Percentiles rank a stretch among this genome's conserved stretches.
Evolutionary conservation across 768 basidiomycete genomes (phyloP).

Genomic region (Kwoniella dendrophila): DNA sequence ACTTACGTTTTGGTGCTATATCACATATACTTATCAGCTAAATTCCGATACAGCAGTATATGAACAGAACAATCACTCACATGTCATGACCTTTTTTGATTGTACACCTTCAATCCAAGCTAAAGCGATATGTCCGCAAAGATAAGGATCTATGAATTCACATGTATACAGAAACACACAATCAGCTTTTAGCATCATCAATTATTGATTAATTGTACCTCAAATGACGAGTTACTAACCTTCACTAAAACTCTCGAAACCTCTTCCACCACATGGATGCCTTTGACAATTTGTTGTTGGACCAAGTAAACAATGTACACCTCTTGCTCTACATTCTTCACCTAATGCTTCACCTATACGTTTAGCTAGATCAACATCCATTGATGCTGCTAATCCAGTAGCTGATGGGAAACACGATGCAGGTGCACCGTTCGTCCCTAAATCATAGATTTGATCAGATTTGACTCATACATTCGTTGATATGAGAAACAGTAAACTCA

Average conservation of each 20-base stretch:
- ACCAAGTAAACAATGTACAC: conserved; percentile 62
- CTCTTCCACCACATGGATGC: conserved; percentile 58
- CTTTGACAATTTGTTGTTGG: conserved; percentile 86
- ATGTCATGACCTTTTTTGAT: conserved; percentile 70
- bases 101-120: conserved; percentile 78
- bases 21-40: neutral
- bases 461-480: neutral
- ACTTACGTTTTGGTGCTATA: conserved; percentile 36
- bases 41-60: neutral
- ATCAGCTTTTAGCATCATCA: neutral
- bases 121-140: conserved; percentile 71
- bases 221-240: conserved; percentile 13
- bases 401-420: conserved; percentile 66
- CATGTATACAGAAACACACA: neutral
- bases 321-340: conserved; percentile 63
- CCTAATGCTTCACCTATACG: conserved; percentile 62
- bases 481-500: conserved; percentile 6
- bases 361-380: conserved; percentile 61
- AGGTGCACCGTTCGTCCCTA: conserved; percentile 65
- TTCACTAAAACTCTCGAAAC: conserved; percentile 41
- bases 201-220: neutral
- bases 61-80: conserved; percentile 10
- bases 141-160: conserved; percentile 62
- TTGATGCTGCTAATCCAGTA: conserved; percentile 64
- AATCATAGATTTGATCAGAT: neutral